These are phyloP conservation scores for Calonectria fujianensis DNA, from an alignment of 2,329 filamentous ascomycete species.

Conservation along the genomic window DNA sequence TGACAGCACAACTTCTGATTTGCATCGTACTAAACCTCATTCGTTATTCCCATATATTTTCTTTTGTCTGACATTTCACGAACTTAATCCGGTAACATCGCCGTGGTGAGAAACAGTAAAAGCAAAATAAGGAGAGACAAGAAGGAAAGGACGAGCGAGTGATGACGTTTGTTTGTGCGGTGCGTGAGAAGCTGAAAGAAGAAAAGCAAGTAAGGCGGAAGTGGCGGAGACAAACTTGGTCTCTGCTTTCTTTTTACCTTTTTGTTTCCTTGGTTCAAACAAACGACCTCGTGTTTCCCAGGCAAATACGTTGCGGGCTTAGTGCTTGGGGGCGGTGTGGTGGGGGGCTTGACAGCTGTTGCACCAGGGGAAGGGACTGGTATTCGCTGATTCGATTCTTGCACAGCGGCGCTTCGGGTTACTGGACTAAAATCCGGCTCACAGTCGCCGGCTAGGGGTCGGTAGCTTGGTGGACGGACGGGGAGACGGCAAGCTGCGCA, in stretches of 20 bases:
- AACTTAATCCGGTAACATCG: not conserved
- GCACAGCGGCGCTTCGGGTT: not conserved
- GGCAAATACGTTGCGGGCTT: not conserved
- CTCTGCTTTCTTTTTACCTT: not conserved
- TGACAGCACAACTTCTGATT: not conserved
- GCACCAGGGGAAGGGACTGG: not conserved
- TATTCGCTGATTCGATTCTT: slow-evolving; percentile 13
- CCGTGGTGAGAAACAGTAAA: not conserved
- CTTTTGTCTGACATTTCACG: not conserved
- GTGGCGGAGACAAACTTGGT: not conserved
- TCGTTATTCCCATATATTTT: slow-evolving; percentile 10
- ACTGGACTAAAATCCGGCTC: not conserved
- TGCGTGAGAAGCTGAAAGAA: slow-evolving; percentile 20
- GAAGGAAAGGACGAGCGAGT: not conserved
- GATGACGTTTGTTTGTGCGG: slow-evolving; percentile 4
- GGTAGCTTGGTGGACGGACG: not conserved
- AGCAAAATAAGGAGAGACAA: not conserved
- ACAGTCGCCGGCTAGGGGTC: not conserved
- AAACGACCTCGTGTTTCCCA: not conserved
- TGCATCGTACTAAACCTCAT: not conserved
- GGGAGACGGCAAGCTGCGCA: slow-evolving; percentile 11
- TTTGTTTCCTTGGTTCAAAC: not conserved
- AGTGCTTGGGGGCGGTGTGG: not conserved
- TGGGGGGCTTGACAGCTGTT: slow-evolving; percentile 6
- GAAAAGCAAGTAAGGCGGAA: slow-evolving; percentile 14